These are phyloP conservation scores for Sporisorium graminicola DNA, from an alignment of 1,284 basidiomycete genomes.

Conservation along the genomic window DNA sequence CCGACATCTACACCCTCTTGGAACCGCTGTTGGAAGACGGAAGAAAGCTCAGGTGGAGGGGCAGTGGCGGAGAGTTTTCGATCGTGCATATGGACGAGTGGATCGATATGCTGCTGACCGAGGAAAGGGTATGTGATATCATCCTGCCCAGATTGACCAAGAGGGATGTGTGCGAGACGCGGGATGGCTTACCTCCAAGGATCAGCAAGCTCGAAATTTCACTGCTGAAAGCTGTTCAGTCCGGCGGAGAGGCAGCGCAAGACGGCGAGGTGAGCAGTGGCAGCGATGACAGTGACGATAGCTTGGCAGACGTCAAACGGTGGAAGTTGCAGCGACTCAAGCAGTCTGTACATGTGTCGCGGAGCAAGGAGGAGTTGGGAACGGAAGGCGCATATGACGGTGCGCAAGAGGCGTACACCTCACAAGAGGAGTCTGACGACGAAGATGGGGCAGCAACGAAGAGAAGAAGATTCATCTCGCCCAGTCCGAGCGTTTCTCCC, in stretches of 20 bases:
- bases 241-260: background rate
- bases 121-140: constrained; percentile 95
- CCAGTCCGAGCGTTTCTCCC: constrained; percentile 30
- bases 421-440: constrained; percentile 72
- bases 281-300: constrained; percentile 26
- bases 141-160: constrained; percentile 91
- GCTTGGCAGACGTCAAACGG: constrained; percentile 19
- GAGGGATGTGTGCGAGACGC: constrained; percentile 89
- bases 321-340: constrained; percentile 37
- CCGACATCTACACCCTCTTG: constrained; percentile 90
- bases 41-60: constrained; percentile 84
- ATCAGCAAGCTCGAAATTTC: constrained; percentile 82
- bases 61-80: constrained; percentile 74
- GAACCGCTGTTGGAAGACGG: constrained; percentile 96
- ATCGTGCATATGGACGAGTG: constrained; percentile 94
- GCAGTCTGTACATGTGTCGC: constrained; percentile 1
- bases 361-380: background rate
- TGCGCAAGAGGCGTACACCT: constrained; percentile 35
- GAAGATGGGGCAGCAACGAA: constrained; percentile 45
- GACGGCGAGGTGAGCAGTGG: constrained; percentile 12
- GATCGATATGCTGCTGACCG: constrained; percentile 83
- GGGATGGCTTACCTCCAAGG: constrained; percentile 79
- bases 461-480: constrained; percentile 22
- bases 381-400: background rate
- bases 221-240: constrained; percentile 72